phyloP scores from a whole-genome alignment of 225 moss, liverwort and hornwort genomes.

The Bryum argenteum region DNA sequence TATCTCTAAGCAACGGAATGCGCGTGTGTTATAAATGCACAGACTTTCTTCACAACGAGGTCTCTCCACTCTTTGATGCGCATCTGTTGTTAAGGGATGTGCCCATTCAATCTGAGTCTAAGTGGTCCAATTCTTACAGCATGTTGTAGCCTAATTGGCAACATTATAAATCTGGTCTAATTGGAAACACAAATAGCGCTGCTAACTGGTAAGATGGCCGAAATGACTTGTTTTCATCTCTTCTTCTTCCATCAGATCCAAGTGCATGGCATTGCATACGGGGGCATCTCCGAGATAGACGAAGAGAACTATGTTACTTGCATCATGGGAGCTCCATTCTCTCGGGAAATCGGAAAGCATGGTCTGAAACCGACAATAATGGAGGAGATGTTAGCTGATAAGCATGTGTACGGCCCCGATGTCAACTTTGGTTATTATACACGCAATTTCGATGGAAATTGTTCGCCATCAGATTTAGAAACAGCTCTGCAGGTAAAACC shows the following conservation, averaged over 20 bases:
- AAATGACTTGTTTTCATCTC: neutral
- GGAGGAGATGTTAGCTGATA: conserved; percentile 77
- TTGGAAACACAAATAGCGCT: neutral
- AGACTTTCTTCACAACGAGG: conserved; percentile 71
- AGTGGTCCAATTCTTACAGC: neutral
- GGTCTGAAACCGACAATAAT: conserved; percentile 67
- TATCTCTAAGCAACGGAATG: conserved; percentile 72
- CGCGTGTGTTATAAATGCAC: conserved; percentile 81
- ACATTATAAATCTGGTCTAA: conserved; percentile 1
- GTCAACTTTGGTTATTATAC: conserved; percentile 64
- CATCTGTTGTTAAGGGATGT: neutral
- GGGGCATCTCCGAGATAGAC: conserved; percentile 69
- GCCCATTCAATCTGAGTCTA: neutral
- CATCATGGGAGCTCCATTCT: conserved; percentile 55
- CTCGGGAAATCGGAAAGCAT: conserved; percentile 65
- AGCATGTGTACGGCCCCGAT: conserved; percentile 47
- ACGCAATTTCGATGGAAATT: conserved; percentile 60
- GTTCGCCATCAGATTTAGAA: conserved; percentile 72
- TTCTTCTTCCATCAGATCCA: conserved; percentile 50
- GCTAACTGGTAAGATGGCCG: neutral
- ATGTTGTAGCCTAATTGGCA: neutral
- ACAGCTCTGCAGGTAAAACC: conserved; percentile 66
- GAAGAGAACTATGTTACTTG: conserved; percentile 64
- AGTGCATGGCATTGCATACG: conserved; percentile 62
- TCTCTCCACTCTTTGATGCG: conserved; percentile 13